phyloP scores from a whole-genome alignment of 176 grass and related monocot species.

The Pontederia paniculata region DNA sequence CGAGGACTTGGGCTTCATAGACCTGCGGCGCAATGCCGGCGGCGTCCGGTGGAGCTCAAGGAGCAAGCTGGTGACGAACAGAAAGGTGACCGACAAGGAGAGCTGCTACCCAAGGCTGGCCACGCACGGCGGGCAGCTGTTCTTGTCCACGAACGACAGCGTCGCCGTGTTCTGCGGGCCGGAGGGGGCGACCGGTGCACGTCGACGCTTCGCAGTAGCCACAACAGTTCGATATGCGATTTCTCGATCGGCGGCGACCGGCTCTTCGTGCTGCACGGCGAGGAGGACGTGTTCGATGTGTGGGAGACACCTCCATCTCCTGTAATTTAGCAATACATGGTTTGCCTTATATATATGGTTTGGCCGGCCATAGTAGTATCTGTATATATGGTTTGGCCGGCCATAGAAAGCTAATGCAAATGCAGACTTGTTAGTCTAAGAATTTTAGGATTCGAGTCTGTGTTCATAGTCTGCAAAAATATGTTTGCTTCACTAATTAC shows the following conservation, averaged over 20 bases:
- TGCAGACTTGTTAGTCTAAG: no score
- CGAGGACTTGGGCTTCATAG: constrained; percentile 91
- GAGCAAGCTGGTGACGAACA: constrained; percentile 68
- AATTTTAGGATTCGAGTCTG: no score
- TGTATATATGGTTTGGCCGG: no score
- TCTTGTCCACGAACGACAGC: constrained; percentile 92
- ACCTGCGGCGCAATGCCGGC: constrained; percentile 32
- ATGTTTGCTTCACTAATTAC: no score
- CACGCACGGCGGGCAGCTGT: constrained; percentile 79
- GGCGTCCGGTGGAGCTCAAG: constrained; percentile 86
- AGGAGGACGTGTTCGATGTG: constrained; percentile 97
- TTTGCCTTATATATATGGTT: no score
- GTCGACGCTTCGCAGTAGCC: constrained; percentile 66
- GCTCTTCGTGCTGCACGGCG: constrained; percentile 77
- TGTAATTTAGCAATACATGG: no score
- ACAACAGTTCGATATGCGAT: constrained; percentile 78
- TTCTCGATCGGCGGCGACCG: constrained; percentile 93
- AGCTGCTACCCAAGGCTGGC: constrained; percentile 97
- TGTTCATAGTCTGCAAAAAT: no score
- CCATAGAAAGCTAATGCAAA: no score
- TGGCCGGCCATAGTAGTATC: no score
- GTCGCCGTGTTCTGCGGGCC: constrained; percentile 90
- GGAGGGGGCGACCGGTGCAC: constrained; percentile 50
- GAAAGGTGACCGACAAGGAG: constrained; percentile 64
- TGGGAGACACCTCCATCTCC: constrained; percentile 87